Evolutionary conservation across 129 eudicot species (phyloP).

Genomic region (Flaveria trinervia): DNA sequence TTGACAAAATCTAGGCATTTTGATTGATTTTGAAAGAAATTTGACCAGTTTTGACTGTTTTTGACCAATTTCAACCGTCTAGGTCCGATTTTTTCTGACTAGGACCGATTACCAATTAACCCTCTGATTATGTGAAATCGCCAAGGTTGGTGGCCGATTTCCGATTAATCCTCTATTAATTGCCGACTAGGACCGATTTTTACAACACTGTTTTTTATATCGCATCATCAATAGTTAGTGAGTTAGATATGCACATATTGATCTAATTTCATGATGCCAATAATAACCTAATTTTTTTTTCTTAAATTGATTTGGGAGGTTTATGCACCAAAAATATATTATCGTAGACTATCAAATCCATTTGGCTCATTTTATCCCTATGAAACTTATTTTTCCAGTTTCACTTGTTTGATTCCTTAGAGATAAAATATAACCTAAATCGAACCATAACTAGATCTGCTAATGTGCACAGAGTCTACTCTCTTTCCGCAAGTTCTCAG

Average conservation of each 20-base stretch:
- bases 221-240: background rate
- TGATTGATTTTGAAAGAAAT: no score
- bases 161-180: no score
- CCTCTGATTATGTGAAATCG: no score
- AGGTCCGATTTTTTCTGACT: no score
- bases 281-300: background rate
- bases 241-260: background rate
- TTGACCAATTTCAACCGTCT: no score
- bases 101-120: no score
- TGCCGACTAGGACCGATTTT: no score
- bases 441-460: background rate
- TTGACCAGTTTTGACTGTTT: no score
- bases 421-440: background rate
- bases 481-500: slow-evolving; percentile 96
- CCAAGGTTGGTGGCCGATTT: no score
- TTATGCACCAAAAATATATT: background rate
- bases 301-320: no score
- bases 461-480: slow-evolving; percentile 75
- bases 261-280: background rate
- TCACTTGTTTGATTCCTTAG: background rate
- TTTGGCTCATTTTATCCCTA: background rate
- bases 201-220: background rate
- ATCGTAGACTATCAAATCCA: background rate
- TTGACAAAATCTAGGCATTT: no score
- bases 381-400: background rate